Evolutionary conservation across 495 filamentous ascomycete genomes (phyloP).

Genomic region (Cetradonia linearis): DNA sequence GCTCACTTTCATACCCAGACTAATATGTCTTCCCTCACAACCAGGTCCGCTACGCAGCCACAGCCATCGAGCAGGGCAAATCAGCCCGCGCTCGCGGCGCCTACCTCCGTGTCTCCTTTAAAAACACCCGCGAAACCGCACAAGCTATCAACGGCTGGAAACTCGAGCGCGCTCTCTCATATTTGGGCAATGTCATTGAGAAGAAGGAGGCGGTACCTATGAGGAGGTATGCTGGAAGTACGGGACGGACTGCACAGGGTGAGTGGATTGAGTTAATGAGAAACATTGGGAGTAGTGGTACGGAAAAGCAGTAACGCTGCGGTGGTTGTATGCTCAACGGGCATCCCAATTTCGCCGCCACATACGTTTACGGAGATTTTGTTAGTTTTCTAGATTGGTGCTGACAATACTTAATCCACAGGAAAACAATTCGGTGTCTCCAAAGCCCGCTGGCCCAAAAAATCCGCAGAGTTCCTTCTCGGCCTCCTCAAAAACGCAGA

Average conservation of each 20-base stretch:
- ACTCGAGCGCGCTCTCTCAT: slow-evolving; percentile 81
- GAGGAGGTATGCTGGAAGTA: slow-evolving; percentile 89
- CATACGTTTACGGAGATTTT: no score
- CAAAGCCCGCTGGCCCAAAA: slow-evolving; percentile 96
- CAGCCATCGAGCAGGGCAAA: slow-evolving; percentile 77
- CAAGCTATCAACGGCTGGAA: slow-evolving; percentile 99
- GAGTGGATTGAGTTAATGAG: slow-evolving; percentile 55
- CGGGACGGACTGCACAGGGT: slow-evolving; percentile 92
- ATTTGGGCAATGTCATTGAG: slow-evolving; percentile 92
- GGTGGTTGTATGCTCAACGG: no score
- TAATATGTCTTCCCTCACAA: slow-evolving; percentile 23
- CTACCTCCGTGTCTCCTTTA: slow-evolving; percentile 98
- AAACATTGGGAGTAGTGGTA: no score
- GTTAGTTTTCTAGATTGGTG: not conserved
- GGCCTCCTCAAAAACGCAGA: slow-evolving; percentile 97
- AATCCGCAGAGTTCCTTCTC: slow-evolving; percentile 96
- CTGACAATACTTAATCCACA: slow-evolving; percentile 30
- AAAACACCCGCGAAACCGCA: slow-evolving; percentile 99
- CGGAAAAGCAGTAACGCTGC: no score
- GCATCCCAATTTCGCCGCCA: no score
- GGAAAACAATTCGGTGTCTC: slow-evolving; percentile 97
- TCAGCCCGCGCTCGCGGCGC: slow-evolving; percentile 93
- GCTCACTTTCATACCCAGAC: slow-evolving; percentile 5
- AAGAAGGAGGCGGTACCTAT: slow-evolving; percentile 96
- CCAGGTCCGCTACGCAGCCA: slow-evolving; percentile 96